A percentile compares a stretch with the other conserved stretches of the same genome.
phyloP scores from a whole-genome alignment of 768 basidiomycete genomes.

The Mycena kentingensis region DNA sequence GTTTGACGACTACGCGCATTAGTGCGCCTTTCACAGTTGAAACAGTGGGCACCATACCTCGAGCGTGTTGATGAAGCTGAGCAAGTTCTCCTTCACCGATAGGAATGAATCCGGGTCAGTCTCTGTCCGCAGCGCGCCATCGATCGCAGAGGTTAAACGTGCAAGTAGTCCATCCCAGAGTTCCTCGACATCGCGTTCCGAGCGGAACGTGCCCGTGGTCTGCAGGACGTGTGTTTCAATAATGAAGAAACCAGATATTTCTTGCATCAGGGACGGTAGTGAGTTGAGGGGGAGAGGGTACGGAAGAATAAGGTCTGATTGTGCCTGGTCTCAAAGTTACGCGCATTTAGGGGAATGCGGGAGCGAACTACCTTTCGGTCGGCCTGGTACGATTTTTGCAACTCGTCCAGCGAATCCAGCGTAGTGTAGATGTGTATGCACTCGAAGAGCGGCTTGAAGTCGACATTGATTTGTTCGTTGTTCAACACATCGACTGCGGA shows the following conservation, averaged over 20 bases:
- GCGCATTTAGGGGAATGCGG: neutral
- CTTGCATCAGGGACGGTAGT: conserved; percentile 79
- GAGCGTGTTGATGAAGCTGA: conserved; percentile 87
- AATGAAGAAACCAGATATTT: conserved; percentile 97
- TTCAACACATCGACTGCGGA: conserved; percentile 85
- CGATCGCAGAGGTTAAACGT: conserved; percentile 72
- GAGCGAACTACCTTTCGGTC: conserved; percentile 75
- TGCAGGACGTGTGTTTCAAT: conserved; percentile 91
- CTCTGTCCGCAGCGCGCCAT: conserved; percentile 69
- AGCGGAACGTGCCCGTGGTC: conserved; percentile 88
- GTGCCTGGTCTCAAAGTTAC: conserved; percentile 58
- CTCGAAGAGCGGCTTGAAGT: conserved; percentile 94
- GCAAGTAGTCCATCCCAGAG: conserved; percentile 88
- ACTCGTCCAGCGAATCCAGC: conserved; percentile 85
- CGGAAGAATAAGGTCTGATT: conserved; percentile 94
- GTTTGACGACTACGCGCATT: conserved; percentile 65
- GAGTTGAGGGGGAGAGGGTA: conserved; percentile 64
- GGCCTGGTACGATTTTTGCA: conserved; percentile 93
- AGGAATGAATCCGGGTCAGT: conserved; percentile 82
- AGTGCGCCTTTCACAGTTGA: conserved; percentile 2
- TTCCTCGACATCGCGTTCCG: conserved; percentile 87
- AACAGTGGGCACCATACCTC: conserved; percentile 56
- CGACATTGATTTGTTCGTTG: conserved; percentile 83
- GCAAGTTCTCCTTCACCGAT: conserved; percentile 78
- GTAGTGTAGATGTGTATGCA: conserved; percentile 96